Evolutionary conservation across 2,329 filamentous ascomycete species (phyloP).

Genomic region (Colletotrichum spaethianum): DNA sequence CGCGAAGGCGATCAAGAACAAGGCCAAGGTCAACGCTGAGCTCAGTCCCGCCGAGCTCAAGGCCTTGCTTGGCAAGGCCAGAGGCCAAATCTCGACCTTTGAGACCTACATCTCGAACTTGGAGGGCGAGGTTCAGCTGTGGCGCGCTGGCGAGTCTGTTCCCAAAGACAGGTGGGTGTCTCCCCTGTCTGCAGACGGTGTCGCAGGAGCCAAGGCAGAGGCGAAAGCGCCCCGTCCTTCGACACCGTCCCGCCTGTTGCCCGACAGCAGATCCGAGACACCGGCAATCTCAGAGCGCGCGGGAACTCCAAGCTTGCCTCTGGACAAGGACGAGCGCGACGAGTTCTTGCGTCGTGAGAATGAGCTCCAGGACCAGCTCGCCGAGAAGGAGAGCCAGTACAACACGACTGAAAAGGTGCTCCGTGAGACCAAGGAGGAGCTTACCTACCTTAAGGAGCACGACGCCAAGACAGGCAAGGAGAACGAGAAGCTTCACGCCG

Average conservation of each 20-base stretch:
- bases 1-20: conserved; percentile 99
- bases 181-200: conserved; percentile 70
- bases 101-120: conserved; percentile 87
- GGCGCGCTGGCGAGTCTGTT: conserved; percentile 90
- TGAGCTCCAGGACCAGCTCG: conserved; percentile 95
- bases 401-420: conserved; percentile 84
- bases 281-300: conserved; percentile 82
- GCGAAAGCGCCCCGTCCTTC: conserved; percentile 65
- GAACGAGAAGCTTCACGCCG: conserved; percentile 87
- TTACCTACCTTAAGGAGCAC: conserved; percentile 87
- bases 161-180: conserved; percentile 91
- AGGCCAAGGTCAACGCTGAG: conserved; percentile 99
- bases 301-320: conserved; percentile 86
- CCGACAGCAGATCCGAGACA: conserved; percentile 74
- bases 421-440: conserved; percentile 87
- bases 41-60: conserved; percentile 97
- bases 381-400: conserved; percentile 90
- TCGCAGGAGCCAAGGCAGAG: conserved; percentile 57
- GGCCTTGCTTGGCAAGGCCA: conserved; percentile 90
- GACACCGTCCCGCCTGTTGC: conserved; percentile 64
- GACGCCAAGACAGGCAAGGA: conserved; percentile 87
- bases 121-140: conserved; percentile 87
- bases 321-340: conserved; percentile 97
- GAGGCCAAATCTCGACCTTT: conserved; percentile 89
- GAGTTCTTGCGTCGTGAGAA: conserved; percentile 97